Evolutionary conservation across 2,329 filamentous ascomycete species (phyloP).

Genomic region (Fusarium longipes): DNA sequence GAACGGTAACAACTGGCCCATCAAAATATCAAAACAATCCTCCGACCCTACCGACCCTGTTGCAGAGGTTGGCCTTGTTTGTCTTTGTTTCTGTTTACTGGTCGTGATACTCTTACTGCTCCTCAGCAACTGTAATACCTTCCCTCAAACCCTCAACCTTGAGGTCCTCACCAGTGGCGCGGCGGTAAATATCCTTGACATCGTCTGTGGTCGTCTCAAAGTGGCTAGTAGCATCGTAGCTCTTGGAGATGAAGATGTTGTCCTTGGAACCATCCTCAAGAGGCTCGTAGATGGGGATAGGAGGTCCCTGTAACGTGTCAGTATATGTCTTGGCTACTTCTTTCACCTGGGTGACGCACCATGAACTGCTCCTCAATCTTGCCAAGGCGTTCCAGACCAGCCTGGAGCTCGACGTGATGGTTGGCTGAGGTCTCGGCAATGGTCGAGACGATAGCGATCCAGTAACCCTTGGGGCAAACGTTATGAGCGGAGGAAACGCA

Average conservation of each 20-base stretch:
- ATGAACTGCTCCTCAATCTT: constrained; percentile 97
- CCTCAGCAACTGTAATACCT: constrained; percentile 77
- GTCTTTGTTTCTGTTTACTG: constrained; percentile 20
- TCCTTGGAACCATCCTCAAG: constrained; percentile 83
- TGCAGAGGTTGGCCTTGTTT: constrained; percentile 17
- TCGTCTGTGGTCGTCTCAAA: constrained; percentile 94
- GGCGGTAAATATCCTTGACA: constrained; percentile 90
- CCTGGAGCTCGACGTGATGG: constrained; percentile 94
- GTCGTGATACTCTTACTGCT: constrained; percentile 57
- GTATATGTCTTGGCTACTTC: background rate
- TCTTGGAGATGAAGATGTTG: constrained; percentile 98
- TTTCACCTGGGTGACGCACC: constrained; percentile 58
- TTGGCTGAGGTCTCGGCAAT: constrained; percentile 93
- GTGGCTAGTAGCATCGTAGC: constrained; percentile 97
- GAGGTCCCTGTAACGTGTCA: constrained; percentile 66
- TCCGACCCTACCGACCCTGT: constrained; percentile 19
- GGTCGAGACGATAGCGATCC: constrained; percentile 97
- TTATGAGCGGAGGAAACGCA: constrained; percentile 96
- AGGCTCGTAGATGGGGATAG: constrained; percentile 95
- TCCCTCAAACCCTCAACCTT: constrained; percentile 89
- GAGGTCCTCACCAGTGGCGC: constrained; percentile 85
- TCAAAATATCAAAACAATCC: constrained; percentile 27
- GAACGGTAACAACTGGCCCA: constrained; percentile 7
- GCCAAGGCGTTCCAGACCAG: constrained; percentile 91
- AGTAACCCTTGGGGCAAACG: constrained; percentile 98